phyloP scores from a whole-genome alignment of 148 eudicot genomes.

The Fallopia convolvulus region DNA sequence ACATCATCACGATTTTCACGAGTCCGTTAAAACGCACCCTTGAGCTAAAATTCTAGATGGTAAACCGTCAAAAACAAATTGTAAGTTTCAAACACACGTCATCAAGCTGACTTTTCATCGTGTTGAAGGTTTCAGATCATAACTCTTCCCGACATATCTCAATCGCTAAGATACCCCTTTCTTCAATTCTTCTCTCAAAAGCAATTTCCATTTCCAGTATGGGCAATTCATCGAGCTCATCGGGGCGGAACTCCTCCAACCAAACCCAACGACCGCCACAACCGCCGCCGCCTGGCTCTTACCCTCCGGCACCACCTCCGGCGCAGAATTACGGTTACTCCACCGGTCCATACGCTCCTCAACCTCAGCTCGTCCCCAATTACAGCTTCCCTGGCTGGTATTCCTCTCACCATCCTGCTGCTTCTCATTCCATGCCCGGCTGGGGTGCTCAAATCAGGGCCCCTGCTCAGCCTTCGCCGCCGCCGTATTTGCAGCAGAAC shows the following conservation, averaged over 20 bases:
- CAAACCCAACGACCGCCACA: not conserved
- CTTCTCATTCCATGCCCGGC: not conserved
- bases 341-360: not conserved
- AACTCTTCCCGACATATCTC: not conserved
- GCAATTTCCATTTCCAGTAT: not conserved
- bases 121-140: not conserved
- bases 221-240: not conserved
- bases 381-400: not conserved
- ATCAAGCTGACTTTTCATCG: not conserved
- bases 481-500: constrained; percentile 54
- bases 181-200: not conserved
- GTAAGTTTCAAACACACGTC: not conserved
- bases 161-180: not conserved
- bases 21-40: too few species aligned
- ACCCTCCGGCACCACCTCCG: not conserved
- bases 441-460: constrained; percentile 36
- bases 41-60: too few species aligned
- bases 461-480: constrained; percentile 21
- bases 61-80: too few species aligned
- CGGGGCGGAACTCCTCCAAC: not conserved
- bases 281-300: not conserved
- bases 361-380: not conserved
- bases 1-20: too few species aligned
- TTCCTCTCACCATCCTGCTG: not conserved
- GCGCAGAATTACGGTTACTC: not conserved